Conservation (phyloP, 2,329 filamentous ascomycete genomes). For the Talaromyces sp. region DNA sequence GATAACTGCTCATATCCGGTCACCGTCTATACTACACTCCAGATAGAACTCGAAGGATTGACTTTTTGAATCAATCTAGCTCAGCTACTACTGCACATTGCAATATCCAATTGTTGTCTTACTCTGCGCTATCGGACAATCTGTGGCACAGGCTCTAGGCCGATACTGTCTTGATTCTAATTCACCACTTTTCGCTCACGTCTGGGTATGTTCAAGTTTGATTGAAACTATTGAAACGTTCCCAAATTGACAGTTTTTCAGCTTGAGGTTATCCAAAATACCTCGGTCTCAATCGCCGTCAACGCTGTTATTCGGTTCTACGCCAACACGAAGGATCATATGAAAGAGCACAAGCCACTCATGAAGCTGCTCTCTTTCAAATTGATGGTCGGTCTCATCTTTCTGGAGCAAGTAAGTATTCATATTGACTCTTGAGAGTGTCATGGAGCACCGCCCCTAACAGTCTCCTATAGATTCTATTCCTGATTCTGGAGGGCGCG, state of each 20-base stretch:
- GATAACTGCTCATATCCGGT: not conserved
- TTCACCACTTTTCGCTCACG: conserved; percentile 37
- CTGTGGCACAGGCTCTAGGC: conserved; percentile 33
- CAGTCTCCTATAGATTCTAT: conserved; percentile 27
- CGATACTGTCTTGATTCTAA: conserved; percentile 36
- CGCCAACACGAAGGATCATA: conserved; percentile 23
- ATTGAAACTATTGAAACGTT: not conserved
- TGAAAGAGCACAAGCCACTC: conserved; percentile 33
- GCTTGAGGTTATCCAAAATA: conserved; percentile 18
- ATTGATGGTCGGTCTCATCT: conserved; percentile 34
- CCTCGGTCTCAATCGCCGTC: conserved; percentile 30
- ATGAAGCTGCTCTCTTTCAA: conserved; percentile 40
- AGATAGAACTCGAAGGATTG: too few species aligned
- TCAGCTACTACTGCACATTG: conserved; percentile 32
- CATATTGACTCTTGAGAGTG: not conserved
- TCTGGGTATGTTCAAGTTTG: conserved; percentile 39
- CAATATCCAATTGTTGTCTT: conserved; percentile 43
- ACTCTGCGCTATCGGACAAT: conserved; percentile 28
- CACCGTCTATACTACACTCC: too few species aligned
- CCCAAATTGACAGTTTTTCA: not conserved
- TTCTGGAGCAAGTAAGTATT: conserved; percentile 31
- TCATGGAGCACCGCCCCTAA: not conserved
- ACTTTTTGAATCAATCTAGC: not conserved
- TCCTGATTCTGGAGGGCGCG: conserved; percentile 31
- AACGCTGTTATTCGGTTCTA: conserved; percentile 33